Percentiles rank a stretch among this genome's conserved stretches.
Evolutionary conservation across 2,329 filamentous ascomycete genomes (phyloP).

Genomic region (Fusarium sacchari): DNA sequence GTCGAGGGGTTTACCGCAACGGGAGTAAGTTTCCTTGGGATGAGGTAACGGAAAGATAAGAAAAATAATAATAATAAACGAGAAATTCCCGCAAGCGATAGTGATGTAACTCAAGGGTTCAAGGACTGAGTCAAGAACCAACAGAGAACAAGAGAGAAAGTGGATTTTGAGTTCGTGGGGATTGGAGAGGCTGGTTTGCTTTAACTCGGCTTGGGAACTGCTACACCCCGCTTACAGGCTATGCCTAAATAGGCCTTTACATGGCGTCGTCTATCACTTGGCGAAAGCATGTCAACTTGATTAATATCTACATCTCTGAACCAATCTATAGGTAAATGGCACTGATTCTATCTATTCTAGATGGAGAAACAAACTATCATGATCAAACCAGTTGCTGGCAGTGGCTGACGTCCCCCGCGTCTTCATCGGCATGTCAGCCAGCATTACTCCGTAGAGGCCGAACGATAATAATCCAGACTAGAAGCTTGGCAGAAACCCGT

Average conservation of each 20-base stretch:
- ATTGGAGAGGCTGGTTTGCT: background rate
- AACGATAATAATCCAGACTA: background rate
- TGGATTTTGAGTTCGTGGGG: background rate
- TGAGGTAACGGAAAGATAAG: conserved; percentile 27
- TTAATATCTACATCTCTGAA: background rate
- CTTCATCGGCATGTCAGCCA: background rate
- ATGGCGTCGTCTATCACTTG: conserved; percentile 4
- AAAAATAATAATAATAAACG: conserved; percentile 1
- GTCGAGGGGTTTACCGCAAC: background rate
- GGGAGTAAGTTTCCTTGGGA: conserved; percentile 1
- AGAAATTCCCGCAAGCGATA: background rate
- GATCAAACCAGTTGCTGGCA: background rate
- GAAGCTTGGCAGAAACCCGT: conserved; percentile 7
- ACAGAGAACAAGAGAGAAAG: background rate
- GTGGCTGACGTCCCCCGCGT: background rate
- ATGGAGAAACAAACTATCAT: background rate
- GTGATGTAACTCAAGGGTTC: background rate
- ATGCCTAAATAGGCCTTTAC: background rate
- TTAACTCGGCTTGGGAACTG: background rate
- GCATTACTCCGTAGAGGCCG: background rate
- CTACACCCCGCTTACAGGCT: conserved; percentile 11
- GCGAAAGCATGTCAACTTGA: background rate
- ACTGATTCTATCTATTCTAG: accelerated
- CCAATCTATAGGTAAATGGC: background rate
- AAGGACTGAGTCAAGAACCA: background rate